Percentiles rank a stretch among this genome's conserved stretches.
These are phyloP conservation scores for Trichoderma harzianum DNA, from an alignment of 2,329 filamentous ascomycete species.

Conservation along the genomic window DNA sequence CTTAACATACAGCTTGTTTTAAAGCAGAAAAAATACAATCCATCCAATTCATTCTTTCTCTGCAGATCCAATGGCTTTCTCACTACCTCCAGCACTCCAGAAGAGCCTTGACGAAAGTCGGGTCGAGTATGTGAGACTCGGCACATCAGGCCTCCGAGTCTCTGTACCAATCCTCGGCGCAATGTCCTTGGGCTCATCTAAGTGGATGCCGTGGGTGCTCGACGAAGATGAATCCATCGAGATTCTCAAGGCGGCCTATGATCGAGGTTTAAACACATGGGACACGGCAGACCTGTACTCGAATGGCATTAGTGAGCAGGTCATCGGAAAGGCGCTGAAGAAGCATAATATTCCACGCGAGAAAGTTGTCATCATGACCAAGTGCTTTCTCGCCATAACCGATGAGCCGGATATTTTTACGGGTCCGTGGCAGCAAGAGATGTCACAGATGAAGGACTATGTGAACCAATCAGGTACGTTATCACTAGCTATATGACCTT, in stretches of 20 bases:
- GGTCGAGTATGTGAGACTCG: not conserved
- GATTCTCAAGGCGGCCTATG: not conserved
- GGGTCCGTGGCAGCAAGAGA: not conserved
- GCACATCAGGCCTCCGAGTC: not conserved
- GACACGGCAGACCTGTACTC: not conserved
- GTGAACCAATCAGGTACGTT: not conserved
- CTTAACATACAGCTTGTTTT: not conserved
- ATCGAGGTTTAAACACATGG: not conserved
- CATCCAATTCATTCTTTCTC: rapidly evolving
- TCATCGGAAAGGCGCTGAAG: not conserved
- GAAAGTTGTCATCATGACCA: not conserved
- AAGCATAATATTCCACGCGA: not conserved
- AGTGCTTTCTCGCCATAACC: not conserved
- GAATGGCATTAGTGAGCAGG: not conserved
- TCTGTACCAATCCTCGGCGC: not conserved
- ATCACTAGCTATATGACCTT: not conserved
- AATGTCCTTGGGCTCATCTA: not conserved
- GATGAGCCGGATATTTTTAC: not conserved
- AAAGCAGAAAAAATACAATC: not conserved
- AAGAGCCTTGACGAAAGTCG: not conserved
- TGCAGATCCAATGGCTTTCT: not conserved
- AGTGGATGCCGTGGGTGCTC: not conserved
- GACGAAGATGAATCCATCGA: not conserved
- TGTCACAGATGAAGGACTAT: not conserved
- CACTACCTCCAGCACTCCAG: not conserved